Evolutionary conservation across 768 basidiomycete species (phyloP).

Genomic region (Boletus fagicola): DNA sequence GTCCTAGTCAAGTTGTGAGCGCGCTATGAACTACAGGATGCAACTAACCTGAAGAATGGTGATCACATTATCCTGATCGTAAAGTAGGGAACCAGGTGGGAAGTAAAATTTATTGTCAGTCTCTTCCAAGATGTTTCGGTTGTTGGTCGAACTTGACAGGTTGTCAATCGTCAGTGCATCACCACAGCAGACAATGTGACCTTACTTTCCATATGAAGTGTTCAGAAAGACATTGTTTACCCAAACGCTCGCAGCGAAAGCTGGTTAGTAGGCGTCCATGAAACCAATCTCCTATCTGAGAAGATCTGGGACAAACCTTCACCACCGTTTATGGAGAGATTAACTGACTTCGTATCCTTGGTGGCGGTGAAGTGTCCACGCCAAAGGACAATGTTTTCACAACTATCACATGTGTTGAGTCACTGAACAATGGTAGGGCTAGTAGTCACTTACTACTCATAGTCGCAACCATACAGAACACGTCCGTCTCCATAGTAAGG

Average conservation of each 20-base stretch:
- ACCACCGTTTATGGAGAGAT: constrained; percentile 79
- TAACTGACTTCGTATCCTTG: constrained; percentile 59
- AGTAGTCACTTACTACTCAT: constrained; percentile 62
- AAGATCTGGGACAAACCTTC: constrained; percentile 45
- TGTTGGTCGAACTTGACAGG: constrained; percentile 55
- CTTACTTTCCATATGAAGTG: constrained; percentile 74
- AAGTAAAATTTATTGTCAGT: constrained; percentile 66
- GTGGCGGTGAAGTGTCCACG: constrained; percentile 74
- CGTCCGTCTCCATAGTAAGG: constrained; percentile 73
- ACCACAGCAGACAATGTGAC: constrained; percentile 1
- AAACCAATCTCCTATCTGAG: neutral
- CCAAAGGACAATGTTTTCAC: constrained; percentile 81
- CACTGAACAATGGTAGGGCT: constrained; percentile 4
- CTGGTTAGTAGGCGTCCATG: constrained; percentile 25
- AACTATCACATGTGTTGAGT: constrained; percentile 41
- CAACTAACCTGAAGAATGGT: constrained; percentile 68
- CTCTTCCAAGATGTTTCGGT: constrained; percentile 57
- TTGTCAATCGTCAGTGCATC: neutral
- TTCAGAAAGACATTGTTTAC: constrained; percentile 68
- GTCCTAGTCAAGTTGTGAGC: constrained; percentile 44
- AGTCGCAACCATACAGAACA: constrained; percentile 84
- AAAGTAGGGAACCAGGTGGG: constrained; percentile 50
- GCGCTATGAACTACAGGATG: neutral
- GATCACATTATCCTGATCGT: constrained; percentile 66
- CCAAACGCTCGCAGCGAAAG: constrained; percentile 83